These are phyloP conservation scores for Sambucus nigra DNA, from an alignment of 129 eudicot genomes.

Conservation along the genomic window DNA sequence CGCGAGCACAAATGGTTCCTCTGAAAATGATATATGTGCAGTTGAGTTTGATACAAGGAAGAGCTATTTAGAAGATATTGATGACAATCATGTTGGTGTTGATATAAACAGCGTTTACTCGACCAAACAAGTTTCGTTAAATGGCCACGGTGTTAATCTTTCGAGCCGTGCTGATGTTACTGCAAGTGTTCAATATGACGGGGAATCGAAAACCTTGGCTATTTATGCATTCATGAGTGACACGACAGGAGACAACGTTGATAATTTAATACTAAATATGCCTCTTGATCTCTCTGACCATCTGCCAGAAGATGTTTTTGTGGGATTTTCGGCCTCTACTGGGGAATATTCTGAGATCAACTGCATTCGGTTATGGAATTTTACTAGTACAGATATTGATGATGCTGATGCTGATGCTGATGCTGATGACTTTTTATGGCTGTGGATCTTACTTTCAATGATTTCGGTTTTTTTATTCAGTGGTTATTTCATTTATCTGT, in stretches of 20 bases:
- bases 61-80: constrained; percentile 11
- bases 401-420: not conserved
- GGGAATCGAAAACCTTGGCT: not conserved
- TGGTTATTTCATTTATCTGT: not conserved
- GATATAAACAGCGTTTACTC: constrained; percentile 16
- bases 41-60: constrained; percentile 19
- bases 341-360: constrained; percentile 16
- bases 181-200: constrained; percentile 8
- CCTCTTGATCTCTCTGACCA: constrained; percentile 3
- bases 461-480: not conserved
- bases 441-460: constrained; percentile 3
- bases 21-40: constrained; percentile 1
- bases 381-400: constrained; percentile 8
- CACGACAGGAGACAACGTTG: not conserved
- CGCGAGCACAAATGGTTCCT: constrained; percentile 3
- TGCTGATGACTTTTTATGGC: not conserved
- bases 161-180: not conserved
- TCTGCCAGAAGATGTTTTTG: constrained; percentile 12
- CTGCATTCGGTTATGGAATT: constrained; percentile 16
- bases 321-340: constrained; percentile 30
- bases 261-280: not conserved
- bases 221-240: constrained; percentile 5
- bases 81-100: constrained; percentile 22
- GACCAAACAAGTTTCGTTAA: not conserved
- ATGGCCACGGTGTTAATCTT: constrained; percentile 4